Base-by-base conservation (phyloP, 2,329 filamentous ascomycete species). In the Cercospora sesami region DNA sequence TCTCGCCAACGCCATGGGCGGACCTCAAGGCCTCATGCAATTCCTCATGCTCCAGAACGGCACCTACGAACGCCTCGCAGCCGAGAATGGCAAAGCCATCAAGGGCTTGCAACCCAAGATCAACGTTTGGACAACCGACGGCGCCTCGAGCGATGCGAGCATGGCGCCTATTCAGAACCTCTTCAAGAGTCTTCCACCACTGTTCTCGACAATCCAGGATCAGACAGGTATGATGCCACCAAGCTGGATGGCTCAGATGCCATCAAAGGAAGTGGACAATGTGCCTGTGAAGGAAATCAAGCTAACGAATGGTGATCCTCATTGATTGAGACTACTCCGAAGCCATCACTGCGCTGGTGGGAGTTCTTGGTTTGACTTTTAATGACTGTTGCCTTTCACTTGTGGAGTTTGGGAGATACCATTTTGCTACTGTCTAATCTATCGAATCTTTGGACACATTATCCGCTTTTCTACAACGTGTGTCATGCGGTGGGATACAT, bases 21-120 rank as follows among this genome's bases (percentile, higher is more conserved):
- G 93, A 0, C 91, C 93, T 2, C 86, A 89, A 39, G 91, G 91
- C 31, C 84, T 96, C 67, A 83, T 96, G 74, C 90, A 94, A 78
- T 94, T 91, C 83, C 86, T 94, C 81, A 96, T 96, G 93, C 88
- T 96, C 76, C 90, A 94, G 81, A 90, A 90, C 79, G 90, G 90
- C 73, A 91, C 90, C 0, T 94, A 92, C 79, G 86, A 91, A 76
- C 86, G 89, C 73, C 86, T 96, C 60, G 92, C 92, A 67, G 85
- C 90, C 74, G 91, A 91, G 60, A 96, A 96, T 74, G 92, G 90
- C 58, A 78, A 84, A 33, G 92, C 91, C 33, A 87, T 96, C 76
- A 84, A 87, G 62, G 92, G 92, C 28, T 81, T 96, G 72, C 87
- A 93, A 78, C 93, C 93, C 72, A 96, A 96, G 89, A 95, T 96